These are phyloP conservation scores for Jackrogersella multiformis DNA, from an alignment of 495 filamentous ascomycete species.

Conservation along the genomic window DNA sequence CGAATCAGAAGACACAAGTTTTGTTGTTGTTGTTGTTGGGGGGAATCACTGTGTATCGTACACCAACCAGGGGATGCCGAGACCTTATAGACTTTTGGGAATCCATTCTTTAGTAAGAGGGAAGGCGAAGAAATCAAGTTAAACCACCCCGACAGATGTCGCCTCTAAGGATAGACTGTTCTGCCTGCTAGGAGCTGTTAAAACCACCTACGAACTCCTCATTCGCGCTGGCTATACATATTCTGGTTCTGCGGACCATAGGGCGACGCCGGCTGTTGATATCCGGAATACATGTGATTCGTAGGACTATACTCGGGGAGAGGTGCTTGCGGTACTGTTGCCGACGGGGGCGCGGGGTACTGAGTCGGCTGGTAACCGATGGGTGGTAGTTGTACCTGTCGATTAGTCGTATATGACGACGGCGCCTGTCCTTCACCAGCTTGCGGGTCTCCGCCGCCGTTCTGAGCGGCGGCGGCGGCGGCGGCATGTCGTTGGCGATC, in stretches of 20 bases:
- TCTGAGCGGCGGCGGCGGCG: constrained; percentile 60
- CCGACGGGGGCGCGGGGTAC: constrained; percentile 72
- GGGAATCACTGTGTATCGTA: constrained; percentile 38
- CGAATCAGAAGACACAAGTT: constrained; percentile 22
- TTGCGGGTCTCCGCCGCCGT: constrained; percentile 46
- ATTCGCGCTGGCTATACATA: constrained; percentile 81
- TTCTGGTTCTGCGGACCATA: constrained; percentile 72
- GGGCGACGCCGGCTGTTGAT: constrained; percentile 75
- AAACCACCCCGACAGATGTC: constrained; percentile 2
- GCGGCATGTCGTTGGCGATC: constrained; percentile 72
- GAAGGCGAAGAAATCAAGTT: constrained; percentile 2
- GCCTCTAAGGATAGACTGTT: not conserved
- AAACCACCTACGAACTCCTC: not conserved
- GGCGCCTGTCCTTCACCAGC: constrained; percentile 63
- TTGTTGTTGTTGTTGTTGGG: constrained; percentile 21
- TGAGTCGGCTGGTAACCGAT: constrained; percentile 81
- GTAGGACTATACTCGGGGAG: constrained; percentile 70
- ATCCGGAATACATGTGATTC: constrained; percentile 60
- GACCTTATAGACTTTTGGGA: constrained; percentile 30
- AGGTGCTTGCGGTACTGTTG: constrained; percentile 63
- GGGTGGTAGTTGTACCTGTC: constrained; percentile 77
- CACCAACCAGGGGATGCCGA: constrained; percentile 23
- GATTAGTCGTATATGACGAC: constrained; percentile 68
- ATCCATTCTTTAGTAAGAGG: constrained; percentile 21
- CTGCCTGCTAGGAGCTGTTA: constrained; percentile 1